These are phyloP conservation scores for Citrullus amarus DNA, from an alignment of 306 rosid genomes.

Conservation along the genomic window DNA sequence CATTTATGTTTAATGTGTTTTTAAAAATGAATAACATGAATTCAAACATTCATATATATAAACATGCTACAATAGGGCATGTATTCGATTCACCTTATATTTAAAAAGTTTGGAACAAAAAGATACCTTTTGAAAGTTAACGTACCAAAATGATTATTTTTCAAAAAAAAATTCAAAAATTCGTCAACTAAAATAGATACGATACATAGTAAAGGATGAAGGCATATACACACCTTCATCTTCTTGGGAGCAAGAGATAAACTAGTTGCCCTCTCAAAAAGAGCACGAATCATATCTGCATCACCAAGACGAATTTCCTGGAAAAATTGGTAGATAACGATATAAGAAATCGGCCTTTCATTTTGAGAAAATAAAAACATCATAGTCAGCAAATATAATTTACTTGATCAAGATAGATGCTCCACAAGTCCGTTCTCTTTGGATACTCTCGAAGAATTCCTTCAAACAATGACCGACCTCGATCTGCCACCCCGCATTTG, in stretches of 20 bases:
- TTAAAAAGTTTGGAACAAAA: not conserved
- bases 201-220: not conserved
- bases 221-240: constrained; percentile 53
- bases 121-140: not conserved
- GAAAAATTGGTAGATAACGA: not conserved
- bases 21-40: not conserved
- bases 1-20: not conserved
- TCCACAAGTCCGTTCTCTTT: constrained; percentile 83
- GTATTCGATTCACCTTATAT: no score
- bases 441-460: constrained; percentile 68
- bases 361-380: not conserved
- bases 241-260: constrained; percentile 77
- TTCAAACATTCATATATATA: no score
- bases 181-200: no score
- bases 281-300: constrained; percentile 54
- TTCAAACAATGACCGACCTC: constrained; percentile 88
- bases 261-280: constrained; percentile 84
- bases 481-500: constrained; percentile 70
- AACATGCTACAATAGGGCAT: not conserved
- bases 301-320: constrained; percentile 84
- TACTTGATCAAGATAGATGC: constrained; percentile 94
- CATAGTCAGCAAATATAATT: not conserved
- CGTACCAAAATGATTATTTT: not conserved
- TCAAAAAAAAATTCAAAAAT: not conserved
- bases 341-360: not conserved